Evolutionary conservation across 305 asterid genomes (phyloP).

Genomic region (Petunia hybrid): DNA sequence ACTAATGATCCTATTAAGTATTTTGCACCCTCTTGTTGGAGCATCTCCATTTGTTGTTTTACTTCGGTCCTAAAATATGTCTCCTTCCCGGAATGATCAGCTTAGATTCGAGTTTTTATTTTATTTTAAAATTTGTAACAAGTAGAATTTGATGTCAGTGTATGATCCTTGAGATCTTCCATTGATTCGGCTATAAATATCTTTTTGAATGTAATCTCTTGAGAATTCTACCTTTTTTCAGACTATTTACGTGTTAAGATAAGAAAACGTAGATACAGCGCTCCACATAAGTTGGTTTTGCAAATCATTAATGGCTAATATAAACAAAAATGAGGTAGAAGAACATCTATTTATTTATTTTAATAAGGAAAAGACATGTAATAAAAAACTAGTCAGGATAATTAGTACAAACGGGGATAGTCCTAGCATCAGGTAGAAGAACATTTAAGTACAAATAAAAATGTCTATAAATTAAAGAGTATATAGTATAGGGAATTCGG

Average conservation of each 20-base stretch:
- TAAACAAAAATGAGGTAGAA: no score
- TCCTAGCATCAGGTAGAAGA: not conserved
- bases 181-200: not conserved
- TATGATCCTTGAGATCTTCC: not conserved
- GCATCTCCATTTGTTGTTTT: not conserved
- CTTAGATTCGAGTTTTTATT: not conserved
- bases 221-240: not conserved
- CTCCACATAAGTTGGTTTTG: no score
- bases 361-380: no score
- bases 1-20: no score
- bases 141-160: not conserved
- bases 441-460: not conserved
- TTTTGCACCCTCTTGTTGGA: not conserved
- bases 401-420: no score
- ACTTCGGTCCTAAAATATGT: not conserved
- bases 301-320: no score
- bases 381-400: no score
- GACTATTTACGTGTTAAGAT: not conserved
- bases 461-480: not conserved
- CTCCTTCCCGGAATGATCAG: not conserved
- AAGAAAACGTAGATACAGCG: no score
- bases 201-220: not conserved
- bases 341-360: no score
- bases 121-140: not conserved
- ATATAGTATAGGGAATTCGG: not conserved